These are phyloP conservation scores for Trichoderma harzianum DNA, from an alignment of 2,329 filamentous ascomycete genomes.

Conservation along the genomic window DNA sequence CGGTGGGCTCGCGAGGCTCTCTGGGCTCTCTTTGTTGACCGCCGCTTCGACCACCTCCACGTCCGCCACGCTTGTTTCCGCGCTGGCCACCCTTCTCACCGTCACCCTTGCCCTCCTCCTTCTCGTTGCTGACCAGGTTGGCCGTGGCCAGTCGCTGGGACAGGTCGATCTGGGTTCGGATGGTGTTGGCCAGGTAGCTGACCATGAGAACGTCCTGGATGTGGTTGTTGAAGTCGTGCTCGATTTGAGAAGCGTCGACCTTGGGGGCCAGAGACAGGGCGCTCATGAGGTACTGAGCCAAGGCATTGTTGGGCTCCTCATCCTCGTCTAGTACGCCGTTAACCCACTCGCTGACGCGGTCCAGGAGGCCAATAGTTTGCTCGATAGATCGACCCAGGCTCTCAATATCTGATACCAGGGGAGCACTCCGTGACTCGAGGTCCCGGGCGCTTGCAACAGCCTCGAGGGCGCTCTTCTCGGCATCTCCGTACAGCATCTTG, in stretches of 20 bases:
- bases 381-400: conserved; percentile 80
- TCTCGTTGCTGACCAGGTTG: conserved; percentile 52
- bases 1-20: conserved; percentile 40
- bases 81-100: conserved; percentile 45
- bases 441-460: conserved; percentile 80
- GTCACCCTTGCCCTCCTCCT: conserved; percentile 48
- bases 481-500: conserved; percentile 84
- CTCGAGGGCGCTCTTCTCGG: conserved; percentile 66
- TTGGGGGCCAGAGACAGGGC: conserved; percentile 90
- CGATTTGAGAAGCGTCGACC: conserved; percentile 85
- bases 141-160: conserved; percentile 91
- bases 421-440: conserved; percentile 67
- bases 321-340: conserved; percentile 93
- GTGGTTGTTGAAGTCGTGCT: conserved; percentile 99
- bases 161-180: conserved; percentile 97
- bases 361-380: conserved; percentile 83
- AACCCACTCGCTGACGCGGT: conserved; percentile 88
- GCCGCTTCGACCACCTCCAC: conserved; percentile 50
- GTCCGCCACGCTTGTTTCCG: conserved; percentile 49
- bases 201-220: conserved; percentile 98
- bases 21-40: conserved; percentile 49
- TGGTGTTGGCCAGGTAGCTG: conserved; percentile 96
- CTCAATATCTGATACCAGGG: conserved; percentile 84
- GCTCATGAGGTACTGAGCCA: conserved; percentile 95
- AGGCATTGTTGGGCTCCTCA: conserved; percentile 79